Evolutionary conservation across 352 stramenopile genomes (phyloP).

Genomic region (Globisporangium irregulare): DNA sequence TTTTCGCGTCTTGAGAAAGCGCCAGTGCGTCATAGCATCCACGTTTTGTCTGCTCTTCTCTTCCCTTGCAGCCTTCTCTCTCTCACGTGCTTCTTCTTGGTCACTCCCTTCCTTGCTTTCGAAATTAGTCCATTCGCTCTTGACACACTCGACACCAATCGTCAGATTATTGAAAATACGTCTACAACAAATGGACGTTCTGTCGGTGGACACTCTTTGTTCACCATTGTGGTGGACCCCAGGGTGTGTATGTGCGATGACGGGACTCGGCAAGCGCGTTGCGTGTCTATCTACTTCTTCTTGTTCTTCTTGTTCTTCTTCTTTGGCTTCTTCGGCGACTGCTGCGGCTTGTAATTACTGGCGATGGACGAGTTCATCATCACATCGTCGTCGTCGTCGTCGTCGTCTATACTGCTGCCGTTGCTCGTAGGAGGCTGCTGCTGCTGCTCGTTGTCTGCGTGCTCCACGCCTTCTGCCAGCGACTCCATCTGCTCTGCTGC

Average conservation of each 20-base stretch:
- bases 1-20: neutral
- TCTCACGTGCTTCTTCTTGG: neutral
- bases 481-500: slow-evolving; percentile 22
- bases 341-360: neutral
- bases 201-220: neutral
- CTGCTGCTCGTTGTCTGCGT: neutral
- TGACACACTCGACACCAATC: neutral
- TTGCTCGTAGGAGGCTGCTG: slow-evolving; percentile 9
- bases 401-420: slow-evolving; percentile 15
- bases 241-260: neutral
- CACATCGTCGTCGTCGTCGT: neutral
- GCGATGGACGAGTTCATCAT: slow-evolving; percentile 6
- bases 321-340: slow-evolving; percentile 35
- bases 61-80: neutral
- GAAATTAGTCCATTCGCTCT: neutral
- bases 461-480: neutral
- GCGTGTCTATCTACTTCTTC: slow-evolving; percentile 46
- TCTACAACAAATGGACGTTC: neutral
- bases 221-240: neutral
- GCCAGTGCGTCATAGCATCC: neutral
- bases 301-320: slow-evolving; percentile 47
- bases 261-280: neutral
- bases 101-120: neutral
- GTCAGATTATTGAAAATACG: neutral
- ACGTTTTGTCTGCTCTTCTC: neutral